Percentiles rank a stretch among this genome's conserved stretches.
phyloP scores from a whole-genome alignment of 345 rosid species.

The Firmiana major region DNA sequence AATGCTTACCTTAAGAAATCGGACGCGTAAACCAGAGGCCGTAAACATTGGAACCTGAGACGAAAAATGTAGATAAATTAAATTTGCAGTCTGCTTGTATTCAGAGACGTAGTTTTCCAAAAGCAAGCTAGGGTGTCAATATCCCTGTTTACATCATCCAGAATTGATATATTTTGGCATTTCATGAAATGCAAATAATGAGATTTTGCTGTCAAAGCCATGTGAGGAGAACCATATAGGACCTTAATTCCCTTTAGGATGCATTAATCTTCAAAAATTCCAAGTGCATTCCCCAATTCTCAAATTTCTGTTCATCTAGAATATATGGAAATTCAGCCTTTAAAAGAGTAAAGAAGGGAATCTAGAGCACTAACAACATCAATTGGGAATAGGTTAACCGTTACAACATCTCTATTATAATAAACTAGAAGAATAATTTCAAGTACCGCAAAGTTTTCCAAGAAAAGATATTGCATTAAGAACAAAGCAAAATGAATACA shows the following conservation, averaged over 20 bases:
- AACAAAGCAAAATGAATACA: not conserved
- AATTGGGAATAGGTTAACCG: not conserved
- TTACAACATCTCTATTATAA: not conserved
- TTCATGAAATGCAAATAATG: not conserved
- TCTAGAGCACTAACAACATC: not conserved
- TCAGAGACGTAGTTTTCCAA: not conserved
- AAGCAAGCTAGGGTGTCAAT: not conserved
- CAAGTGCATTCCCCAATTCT: not conserved
- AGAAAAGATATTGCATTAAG: not conserved
- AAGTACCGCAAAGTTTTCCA: no score
- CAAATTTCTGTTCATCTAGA: not conserved
- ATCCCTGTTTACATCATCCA: not conserved
- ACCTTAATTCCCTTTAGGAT: not conserved
- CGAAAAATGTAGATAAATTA: not conserved
- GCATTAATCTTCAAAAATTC: not conserved
- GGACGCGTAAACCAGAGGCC: constrained; percentile 95
- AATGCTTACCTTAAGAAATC: constrained; percentile 77
- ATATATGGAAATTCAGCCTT: not conserved
- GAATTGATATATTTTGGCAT: not conserved
- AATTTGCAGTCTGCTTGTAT: not conserved
- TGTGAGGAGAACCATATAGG: not conserved
- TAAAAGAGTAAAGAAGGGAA: not conserved
- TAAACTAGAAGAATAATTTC: not conserved
- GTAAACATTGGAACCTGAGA: constrained; percentile 98
- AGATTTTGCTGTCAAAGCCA: not conserved